Conservation (phyloP, 805 yeast genomes). For the Lipomyces orientalis region DNA sequence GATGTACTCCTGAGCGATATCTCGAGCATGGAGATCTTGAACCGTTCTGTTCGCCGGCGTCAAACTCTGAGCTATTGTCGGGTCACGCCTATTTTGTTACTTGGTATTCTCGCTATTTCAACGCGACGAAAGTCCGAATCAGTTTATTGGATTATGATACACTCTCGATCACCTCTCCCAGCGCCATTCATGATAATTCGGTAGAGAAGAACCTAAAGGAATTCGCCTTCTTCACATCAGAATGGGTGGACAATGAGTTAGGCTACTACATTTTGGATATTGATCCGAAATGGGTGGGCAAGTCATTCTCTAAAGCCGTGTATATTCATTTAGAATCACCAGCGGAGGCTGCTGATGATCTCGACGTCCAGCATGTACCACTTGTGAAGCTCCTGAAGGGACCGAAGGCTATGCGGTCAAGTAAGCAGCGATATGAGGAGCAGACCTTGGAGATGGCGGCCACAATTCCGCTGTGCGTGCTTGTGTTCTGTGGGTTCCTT, state of each 20-base stretch:
- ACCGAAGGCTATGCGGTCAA: slow-evolving; percentile 24
- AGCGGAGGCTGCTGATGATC: slow-evolving; percentile 31
- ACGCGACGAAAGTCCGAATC: slow-evolving; percentile 44
- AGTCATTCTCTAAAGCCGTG: slow-evolving; percentile 58
- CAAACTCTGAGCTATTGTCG: slow-evolving; percentile 59
- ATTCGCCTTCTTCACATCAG: slow-evolving; percentile 66
- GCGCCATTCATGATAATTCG: slow-evolving; percentile 21
- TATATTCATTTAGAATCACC: slow-evolving; percentile 66
- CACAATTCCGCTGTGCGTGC: slow-evolving; percentile 33
- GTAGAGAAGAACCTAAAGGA: slow-evolving; percentile 16
- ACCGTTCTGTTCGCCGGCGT: slow-evolving; percentile 87
- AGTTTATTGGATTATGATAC: slow-evolving; percentile 38
- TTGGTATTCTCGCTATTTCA: slow-evolving; percentile 77
- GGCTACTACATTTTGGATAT: slow-evolving; percentile 72
- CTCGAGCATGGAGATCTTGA: slow-evolving; percentile 58
- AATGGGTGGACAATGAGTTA: slow-evolving; percentile 67
- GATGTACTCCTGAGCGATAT: slow-evolving; percentile 85
- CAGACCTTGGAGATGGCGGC: slow-evolving; percentile 35
- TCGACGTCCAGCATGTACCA: slow-evolving; percentile 35
- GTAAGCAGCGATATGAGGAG: slow-evolving; percentile 35
- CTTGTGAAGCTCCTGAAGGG: slow-evolving; percentile 30
- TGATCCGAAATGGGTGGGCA: slow-evolving; percentile 67
- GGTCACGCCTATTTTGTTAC: slow-evolving; percentile 75
- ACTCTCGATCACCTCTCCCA: slow-evolving; percentile 32
- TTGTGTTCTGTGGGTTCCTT: slow-evolving; percentile 22